phyloP scores from a whole-genome alignment of 352 stramenopile genomes.

The Pythium chondricola region DNA sequence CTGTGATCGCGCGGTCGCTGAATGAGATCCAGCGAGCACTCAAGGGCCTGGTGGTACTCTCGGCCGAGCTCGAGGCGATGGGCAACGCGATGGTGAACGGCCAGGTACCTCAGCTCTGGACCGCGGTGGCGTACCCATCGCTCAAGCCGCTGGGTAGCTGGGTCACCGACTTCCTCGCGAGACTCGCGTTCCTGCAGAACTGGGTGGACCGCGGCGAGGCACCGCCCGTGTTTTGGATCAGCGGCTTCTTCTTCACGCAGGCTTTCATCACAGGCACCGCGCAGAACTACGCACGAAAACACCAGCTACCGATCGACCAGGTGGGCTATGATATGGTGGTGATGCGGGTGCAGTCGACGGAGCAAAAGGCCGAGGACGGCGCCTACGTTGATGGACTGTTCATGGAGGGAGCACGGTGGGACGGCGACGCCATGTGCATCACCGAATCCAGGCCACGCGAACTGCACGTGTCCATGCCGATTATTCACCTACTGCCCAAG shows the following conservation, averaged over 20 bases:
- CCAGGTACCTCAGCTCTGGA: slow-evolving; percentile 85
- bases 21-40: slow-evolving; percentile 89
- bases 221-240: slow-evolving; percentile 91
- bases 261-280: slow-evolving; percentile 92
- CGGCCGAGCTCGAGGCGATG: slow-evolving; percentile 89
- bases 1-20: slow-evolving; percentile 71
- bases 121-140: slow-evolving; percentile 83
- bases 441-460: slow-evolving; percentile 81
- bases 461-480: slow-evolving; percentile 82
- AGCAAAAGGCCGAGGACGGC: slow-evolving; percentile 68
- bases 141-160: slow-evolving; percentile 90
- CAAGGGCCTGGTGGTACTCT: slow-evolving; percentile 92
- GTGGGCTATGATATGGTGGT: slow-evolving; percentile 88
- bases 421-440: slow-evolving; percentile 53
- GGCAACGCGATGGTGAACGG: slow-evolving; percentile 91
- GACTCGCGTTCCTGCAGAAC: slow-evolving; percentile 70
- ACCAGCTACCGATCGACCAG: slow-evolving; percentile 89
- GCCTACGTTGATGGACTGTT: slow-evolving; percentile 89
- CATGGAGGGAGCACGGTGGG: slow-evolving; percentile 88
- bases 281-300: slow-evolving; percentile 91
- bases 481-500: slow-evolving; percentile 81
- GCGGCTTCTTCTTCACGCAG: slow-evolving; percentile 93
- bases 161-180: slow-evolving; percentile 87
- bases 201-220: slow-evolving; percentile 77
- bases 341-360: slow-evolving; percentile 38